Conservation (phyloP, 768 basidiomycete genomes). For the Favolaschia claudopus region DNA sequence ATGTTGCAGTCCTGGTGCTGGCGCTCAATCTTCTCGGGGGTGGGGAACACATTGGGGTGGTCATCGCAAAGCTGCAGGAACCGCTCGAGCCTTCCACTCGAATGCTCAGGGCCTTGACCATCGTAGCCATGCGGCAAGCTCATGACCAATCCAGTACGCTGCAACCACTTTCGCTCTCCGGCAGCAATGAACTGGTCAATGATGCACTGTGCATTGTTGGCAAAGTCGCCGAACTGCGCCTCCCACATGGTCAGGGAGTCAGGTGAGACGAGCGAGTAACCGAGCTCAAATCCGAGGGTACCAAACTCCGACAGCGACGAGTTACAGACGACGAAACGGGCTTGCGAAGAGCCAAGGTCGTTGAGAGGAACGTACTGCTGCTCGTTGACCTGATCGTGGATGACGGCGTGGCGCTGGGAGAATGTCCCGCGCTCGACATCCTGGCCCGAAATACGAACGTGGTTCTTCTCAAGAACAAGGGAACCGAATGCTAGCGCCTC, state of each 20-base stretch:
- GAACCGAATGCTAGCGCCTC: conserved; percentile 97
- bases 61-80: conserved; percentile 99
- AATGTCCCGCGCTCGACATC: conserved; percentile 99
- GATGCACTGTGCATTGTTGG: conserved; percentile 96
- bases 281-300: conserved; percentile 94
- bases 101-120: conserved; percentile 98
- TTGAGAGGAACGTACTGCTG: conserved; percentile 89
- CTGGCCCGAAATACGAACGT: conserved; percentile 96
- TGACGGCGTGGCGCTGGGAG: conserved; percentile 96
- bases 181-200: conserved; percentile 99
- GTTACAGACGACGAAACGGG: conserved; percentile 95
- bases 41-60: conserved; percentile 91
- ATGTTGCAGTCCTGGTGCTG: conserved; percentile 99
- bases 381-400: conserved; percentile 96
- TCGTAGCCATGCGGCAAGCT: conserved; percentile 95
- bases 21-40: conserved; percentile 86
- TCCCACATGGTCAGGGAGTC: conserved; percentile 96
- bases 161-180: conserved; percentile 97
- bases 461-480: conserved; percentile 90
- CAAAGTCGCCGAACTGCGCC: conserved; percentile 98
- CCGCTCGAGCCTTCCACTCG: conserved; percentile 92
- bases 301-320: conserved; percentile 97
- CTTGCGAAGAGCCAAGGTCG: conserved; percentile 86
- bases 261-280: conserved; percentile 97
- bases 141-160: conserved; percentile 90